Percentiles rank a stretch among this genome's conserved stretches.
Evolutionary conservation across 106 monocot genomes (phyloP).

Genomic region (Triglochin maritima): DNA sequence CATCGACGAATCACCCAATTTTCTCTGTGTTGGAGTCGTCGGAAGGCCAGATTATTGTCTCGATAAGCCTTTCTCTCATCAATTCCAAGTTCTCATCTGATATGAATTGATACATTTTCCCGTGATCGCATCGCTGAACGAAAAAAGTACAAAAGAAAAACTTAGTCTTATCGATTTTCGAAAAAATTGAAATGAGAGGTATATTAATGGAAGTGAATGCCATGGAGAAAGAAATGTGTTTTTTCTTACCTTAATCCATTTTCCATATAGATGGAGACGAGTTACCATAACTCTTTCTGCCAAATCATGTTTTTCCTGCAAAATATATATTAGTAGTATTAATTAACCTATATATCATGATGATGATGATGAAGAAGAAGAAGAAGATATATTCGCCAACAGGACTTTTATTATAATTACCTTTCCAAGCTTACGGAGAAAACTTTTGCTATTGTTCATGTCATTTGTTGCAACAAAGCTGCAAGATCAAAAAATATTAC

Average conservation of each 20-base stretch:
- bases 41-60: conserved; percentile 90
- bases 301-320: conserved; percentile 83
- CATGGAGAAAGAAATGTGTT: not conserved
- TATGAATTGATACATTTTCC: conserved; percentile 71
- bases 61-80: conserved; percentile 86
- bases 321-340: not conserved
- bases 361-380: too few species aligned
- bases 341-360: not conserved
- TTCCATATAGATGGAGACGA: conserved; percentile 74
- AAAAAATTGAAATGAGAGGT: not conserved
- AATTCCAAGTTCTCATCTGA: conserved; percentile 73
- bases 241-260: conserved; percentile 82
- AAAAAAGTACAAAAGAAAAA: not conserved
- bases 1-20: conserved; percentile 28
- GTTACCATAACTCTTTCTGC: conserved; percentile 97
- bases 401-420: conserved; percentile 11
- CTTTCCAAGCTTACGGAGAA: conserved; percentile 75
- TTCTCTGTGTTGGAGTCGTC: conserved; percentile 85
- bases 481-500: not conserved
- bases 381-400: too few species aligned
- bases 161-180: not conserved
- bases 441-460: conserved; percentile 47
- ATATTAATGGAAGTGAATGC: not conserved
- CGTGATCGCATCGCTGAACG: conserved; percentile 80
- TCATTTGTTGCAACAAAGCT: conserved; percentile 63